A percentile compares a stretch with the other conserved stretches of the same genome.
Evolutionary conservation across 495 filamentous ascomycete genomes (phyloP).

Genomic region (Hypoxylon subgilvum): DNA sequence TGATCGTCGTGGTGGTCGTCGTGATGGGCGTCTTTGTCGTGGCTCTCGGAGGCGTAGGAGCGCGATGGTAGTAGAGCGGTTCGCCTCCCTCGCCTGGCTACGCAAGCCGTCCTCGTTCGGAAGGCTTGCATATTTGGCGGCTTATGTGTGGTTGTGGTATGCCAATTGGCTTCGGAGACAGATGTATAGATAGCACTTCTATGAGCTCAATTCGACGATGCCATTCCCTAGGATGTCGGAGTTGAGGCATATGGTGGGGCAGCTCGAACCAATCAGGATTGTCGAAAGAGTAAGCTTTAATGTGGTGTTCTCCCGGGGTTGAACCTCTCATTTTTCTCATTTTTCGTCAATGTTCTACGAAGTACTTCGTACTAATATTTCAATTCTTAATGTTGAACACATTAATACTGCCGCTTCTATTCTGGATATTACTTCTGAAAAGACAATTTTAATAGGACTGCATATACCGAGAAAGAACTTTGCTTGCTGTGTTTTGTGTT

Average conservation of each 20-base stretch:
- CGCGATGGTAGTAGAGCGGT: slow-evolving; percentile 41
- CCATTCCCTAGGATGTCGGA: slow-evolving; percentile 21
- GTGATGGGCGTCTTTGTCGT: slow-evolving; percentile 36
- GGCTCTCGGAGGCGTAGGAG: slow-evolving; percentile 53
- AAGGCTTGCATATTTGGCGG: slow-evolving; percentile 51
- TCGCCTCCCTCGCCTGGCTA: slow-evolving; percentile 46
- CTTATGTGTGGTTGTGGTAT: slow-evolving; percentile 25
- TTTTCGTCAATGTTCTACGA: too few relatives aligned
- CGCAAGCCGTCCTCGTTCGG: slow-evolving; percentile 48
- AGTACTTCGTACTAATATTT: too few relatives aligned
- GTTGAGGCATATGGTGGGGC: slow-evolving; percentile 35
- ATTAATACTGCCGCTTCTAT: too few relatives aligned
- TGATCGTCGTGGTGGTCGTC: slow-evolving; percentile 12
- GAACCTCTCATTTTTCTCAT: background rate
- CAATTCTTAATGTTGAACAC: too few relatives aligned
- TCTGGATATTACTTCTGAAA: too few relatives aligned
- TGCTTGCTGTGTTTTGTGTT: too few relatives aligned
- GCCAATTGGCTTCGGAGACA: slow-evolving; percentile 39
- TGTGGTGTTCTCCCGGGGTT: slow-evolving; percentile 5
- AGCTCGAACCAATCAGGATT: slow-evolving; percentile 19
- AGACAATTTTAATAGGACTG: too few relatives aligned
- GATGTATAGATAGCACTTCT: slow-evolving; percentile 17
- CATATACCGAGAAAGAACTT: too few relatives aligned
- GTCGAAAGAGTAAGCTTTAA: slow-evolving; percentile 15
- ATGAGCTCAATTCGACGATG: slow-evolving; percentile 16